Base-by-base conservation (phyloP, 2,329 filamentous ascomycete genomes). In the Fusarium fujikuroi region DNA sequence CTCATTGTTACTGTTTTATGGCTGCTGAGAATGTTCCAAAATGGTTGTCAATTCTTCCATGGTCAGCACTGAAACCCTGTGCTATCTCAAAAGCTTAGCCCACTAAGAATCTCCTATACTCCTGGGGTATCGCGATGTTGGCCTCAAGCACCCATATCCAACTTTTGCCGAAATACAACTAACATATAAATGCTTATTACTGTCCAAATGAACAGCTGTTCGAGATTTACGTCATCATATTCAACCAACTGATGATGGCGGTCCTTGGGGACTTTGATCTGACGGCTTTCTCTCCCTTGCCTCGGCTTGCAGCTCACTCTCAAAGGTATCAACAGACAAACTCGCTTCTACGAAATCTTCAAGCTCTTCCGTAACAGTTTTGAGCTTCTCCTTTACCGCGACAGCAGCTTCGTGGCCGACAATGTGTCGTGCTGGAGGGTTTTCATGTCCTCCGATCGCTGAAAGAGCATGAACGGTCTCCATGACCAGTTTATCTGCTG, bases 311-410 rank as follows among this genome's bases (percentile, higher is more conserved):
- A 89, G 79, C 78, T 89, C 87, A 75, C 84, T 88, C 46, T 90
- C 87, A 68, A 89, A 89, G 34, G 94, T 93, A 80, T 97, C 95
- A 21, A 96, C 95, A 1, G 93, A 92, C 73, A 92, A 87, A 78
- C 95, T 98, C 32, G 95, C 92, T 77, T 97, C 94, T 34, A 97
- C 92, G 82, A 98, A 98, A 75, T 98, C 96, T 81, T 98, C 96
- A 63, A 98, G 84, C 84, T 98, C 96, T 81, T 98, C 95, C 72
- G 94, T 97, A 6, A 98, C 94, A 4, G 95, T 98, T 85, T 97
- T 97, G 63, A 99, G 85, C 84, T 98, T 98, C 83, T 98, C 96
- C 81, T 95, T 97, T 43, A 98, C 95, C 44, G 93, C 93, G 10
- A 90, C 88, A 18, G 95, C 92, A 2, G 94, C 95, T 81, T 98